Base-by-base conservation (phyloP, 805 yeast species). In the Metschnikowia chrysomelidarum region DNA sequence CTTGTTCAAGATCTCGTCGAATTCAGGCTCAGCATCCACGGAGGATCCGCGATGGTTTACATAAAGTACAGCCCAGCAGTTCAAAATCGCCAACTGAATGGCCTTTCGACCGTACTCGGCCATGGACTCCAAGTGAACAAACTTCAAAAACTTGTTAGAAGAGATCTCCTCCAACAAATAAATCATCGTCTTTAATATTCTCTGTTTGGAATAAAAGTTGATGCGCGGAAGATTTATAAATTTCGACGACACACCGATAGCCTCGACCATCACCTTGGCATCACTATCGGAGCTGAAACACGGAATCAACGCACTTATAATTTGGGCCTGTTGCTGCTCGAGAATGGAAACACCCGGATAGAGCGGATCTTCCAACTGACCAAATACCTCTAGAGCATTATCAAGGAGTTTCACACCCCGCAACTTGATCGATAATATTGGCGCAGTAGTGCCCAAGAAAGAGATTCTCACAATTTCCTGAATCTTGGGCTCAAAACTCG, bases 301-400 rank as follows among this genome's bases (percentile, higher is more conserved):
- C 0, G 97, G 96, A 31, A 87, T 75, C 37, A 91, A 68, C 0
- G 98, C 95, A 39, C 95, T 82, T 7, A 86, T 81, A 7, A 93
- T 86, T 49, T 87, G 96, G 0, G 98, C 98, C 51, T 93, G 96
- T 51, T 85, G 95, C 59, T 89, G 97, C 46, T 86, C 95, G 27
- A 91, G 62, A 7, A 88, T 69, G 0, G 91, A 75, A 11, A 75
- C 73, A 3, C 80, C 78, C 0, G 86, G 82, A 48, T 80, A 82
- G 19, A 84, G 72, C 0, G 91, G 87, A 53, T 85, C 96, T 8
- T 67, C 73, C 31, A 78, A 59, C 17, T 71, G 69, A 0, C 87
- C 80, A 57, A 76, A 83, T 1, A 74, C 61, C 7, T 66, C 70
- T 19, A 93, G 64, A 2, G 85, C 68, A 28, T 75, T 74, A 36